These are phyloP conservation scores for Platanus orientalis DNA, from an alignment of 164 flowering plant genomes.

Conservation along the genomic window DNA sequence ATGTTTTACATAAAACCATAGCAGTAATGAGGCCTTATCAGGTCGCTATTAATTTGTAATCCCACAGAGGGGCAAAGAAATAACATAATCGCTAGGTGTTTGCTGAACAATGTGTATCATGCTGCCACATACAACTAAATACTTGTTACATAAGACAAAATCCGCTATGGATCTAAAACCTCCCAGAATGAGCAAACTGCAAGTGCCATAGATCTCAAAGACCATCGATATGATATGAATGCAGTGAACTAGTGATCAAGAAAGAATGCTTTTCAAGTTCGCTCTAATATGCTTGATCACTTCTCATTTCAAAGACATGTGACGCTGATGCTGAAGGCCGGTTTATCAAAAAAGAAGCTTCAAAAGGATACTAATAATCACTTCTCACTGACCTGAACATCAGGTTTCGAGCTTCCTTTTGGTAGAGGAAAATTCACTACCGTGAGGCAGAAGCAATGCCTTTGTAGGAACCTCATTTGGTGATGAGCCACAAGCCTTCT, in stretches of 20 bases:
- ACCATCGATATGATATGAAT: background rate
- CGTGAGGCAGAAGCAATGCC: constrained; percentile 43
- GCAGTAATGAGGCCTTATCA: too few relatives aligned
- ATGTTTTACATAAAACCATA: too few relatives aligned
- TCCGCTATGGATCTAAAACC: background rate
- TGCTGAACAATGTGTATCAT: too few relatives aligned
- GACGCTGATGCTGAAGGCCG: background rate
- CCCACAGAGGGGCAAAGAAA: too few relatives aligned
- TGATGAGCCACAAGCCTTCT: constrained; percentile 26
- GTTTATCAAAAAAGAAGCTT: background rate
- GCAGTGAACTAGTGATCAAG: background rate
- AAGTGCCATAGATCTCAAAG: background rate
- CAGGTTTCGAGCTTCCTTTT: constrained; percentile 17
- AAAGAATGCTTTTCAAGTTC: background rate
- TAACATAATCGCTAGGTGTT: too few relatives aligned
- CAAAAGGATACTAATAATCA: background rate
- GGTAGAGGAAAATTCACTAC: constrained; percentile 11
- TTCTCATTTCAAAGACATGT: background rate
- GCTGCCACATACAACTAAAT: too few relatives aligned
- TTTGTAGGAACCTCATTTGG: constrained; percentile 16
- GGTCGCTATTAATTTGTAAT: too few relatives aligned
- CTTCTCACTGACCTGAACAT: constrained; percentile 7
- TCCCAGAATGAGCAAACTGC: background rate
- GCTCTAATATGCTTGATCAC: background rate
- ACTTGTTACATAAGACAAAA: too few relatives aligned